A percentile compares a stretch with the other conserved stretches of the same genome.
phyloP scores from a whole-genome alignment of 2,329 filamentous ascomycete genomes.

The Ophiostoma triangulosporum region DNA sequence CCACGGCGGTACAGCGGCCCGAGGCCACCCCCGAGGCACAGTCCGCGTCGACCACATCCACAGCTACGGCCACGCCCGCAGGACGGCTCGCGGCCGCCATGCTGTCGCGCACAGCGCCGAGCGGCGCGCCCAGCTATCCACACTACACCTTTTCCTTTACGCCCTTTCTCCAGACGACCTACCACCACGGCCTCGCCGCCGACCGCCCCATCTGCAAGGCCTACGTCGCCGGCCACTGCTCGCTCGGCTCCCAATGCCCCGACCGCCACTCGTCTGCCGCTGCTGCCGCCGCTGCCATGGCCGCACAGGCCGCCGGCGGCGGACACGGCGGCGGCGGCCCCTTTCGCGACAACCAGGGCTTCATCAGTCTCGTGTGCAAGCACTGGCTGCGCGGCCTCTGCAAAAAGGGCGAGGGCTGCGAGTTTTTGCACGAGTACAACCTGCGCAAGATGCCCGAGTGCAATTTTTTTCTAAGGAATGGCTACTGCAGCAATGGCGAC shows the following conservation, averaged over 20 bases:
- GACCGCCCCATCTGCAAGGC: constrained; percentile 74
- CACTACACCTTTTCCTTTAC: constrained; percentile 68
- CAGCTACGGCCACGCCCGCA: background rate
- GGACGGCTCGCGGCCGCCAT: background rate
- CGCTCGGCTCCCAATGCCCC: constrained; percentile 68
- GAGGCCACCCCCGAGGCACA: background rate
- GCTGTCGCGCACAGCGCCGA: constrained; percentile 1
- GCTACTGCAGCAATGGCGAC: constrained; percentile 92
- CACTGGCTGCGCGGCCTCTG: constrained; percentile 95
- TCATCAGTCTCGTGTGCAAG: constrained; percentile 87
- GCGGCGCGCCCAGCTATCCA: constrained; percentile 24
- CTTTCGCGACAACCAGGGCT: constrained; percentile 29
- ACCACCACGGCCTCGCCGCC: constrained; percentile 70
- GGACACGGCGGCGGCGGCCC: constrained; percentile 18
- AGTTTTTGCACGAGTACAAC: constrained; percentile 98
- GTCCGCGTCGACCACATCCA: background rate
- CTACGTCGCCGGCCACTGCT: constrained; percentile 70
- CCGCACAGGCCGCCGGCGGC: constrained; percentile 6
- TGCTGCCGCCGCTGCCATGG: constrained; percentile 19
- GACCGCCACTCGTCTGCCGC: constrained; percentile 54
- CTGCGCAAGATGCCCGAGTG: constrained; percentile 97
- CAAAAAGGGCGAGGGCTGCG: constrained; percentile 94
- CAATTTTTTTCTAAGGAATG: constrained; percentile 87
- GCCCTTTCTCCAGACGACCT: constrained; percentile 69
- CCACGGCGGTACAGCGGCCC: background rate